phyloP scores from a whole-genome alignment of 768 basidiomycete genomes.

The Phanerochaete carnosa region DNA sequence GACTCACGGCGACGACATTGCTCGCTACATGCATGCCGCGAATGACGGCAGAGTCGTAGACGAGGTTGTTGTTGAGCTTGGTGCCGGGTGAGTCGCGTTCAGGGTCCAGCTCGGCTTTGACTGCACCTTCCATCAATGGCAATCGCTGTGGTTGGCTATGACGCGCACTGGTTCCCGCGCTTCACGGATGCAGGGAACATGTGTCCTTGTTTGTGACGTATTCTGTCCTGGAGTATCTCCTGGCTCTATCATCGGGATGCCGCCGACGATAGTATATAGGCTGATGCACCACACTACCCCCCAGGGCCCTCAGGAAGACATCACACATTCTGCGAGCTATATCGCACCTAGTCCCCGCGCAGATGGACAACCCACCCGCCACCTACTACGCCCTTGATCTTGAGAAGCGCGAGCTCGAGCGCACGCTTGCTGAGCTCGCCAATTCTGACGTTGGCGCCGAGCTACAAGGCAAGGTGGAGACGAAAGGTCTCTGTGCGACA shows the following conservation, averaged over 20 bases:
- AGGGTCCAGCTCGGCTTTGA: not conserved
- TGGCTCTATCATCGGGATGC: not conserved
- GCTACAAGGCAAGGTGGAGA: slow-evolving; percentile 69
- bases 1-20: slow-evolving; percentile 70
- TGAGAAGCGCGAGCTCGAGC: slow-evolving; percentile 79
- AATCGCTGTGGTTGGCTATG: not conserved
- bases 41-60: slow-evolving; percentile 28
- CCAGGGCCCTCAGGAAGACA: slow-evolving; percentile 84
- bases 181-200: not conserved
- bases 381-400: slow-evolving; percentile 94
- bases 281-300: not conserved
- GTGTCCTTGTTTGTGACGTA: not conserved
- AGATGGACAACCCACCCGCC: slow-evolving; percentile 43
- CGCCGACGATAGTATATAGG: not conserved
- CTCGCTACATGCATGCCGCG: slow-evolving; percentile 59
- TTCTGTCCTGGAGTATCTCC: not conserved
- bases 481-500: slow-evolving; percentile 86
- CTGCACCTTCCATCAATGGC: slow-evolving; percentile 1
- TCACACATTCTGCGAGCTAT: slow-evolving; percentile 77
- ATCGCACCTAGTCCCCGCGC: slow-evolving; percentile 45
- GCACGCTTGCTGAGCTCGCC: slow-evolving; percentile 69
- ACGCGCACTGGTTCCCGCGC: not conserved
- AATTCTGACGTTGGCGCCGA: slow-evolving; percentile 57
- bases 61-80: slow-evolving; percentile 82
- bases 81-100: slow-evolving; percentile 74